Evolutionary conservation across 2,329 filamentous ascomycete species (phyloP).

Genomic region (Monilinia fructicola): DNA sequence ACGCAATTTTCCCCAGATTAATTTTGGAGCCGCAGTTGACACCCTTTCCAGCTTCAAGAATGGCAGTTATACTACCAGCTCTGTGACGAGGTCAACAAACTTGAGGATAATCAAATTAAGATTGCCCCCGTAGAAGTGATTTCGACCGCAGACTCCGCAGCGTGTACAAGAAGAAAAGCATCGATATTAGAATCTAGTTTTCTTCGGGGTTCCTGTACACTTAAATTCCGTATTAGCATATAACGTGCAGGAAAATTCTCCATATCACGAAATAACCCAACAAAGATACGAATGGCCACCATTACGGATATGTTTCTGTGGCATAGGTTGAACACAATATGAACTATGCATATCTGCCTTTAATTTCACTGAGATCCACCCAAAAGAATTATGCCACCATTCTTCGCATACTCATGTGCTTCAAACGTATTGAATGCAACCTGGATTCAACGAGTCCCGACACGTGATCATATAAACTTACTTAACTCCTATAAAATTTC

Average conservation of each 20-base stretch:
- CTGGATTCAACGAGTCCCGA: too few species aligned
- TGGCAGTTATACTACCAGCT: neutral
- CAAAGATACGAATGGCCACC: neutral
- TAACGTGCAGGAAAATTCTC: neutral
- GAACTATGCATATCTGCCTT: neutral
- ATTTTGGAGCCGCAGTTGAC: neutral
- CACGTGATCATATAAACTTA: neutral
- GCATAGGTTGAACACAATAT: neutral
- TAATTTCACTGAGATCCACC: neutral
- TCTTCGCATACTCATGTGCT: neutral
- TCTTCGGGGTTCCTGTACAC: too few species aligned
- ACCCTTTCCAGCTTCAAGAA: neutral
- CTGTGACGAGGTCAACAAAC: neutral
- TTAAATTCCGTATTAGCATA: too few species aligned
- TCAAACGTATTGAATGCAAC: neutral
- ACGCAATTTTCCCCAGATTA: neutral
- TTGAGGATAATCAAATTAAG: neutral
- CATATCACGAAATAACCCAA: neutral
- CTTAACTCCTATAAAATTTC: neutral
- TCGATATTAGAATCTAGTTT: too few species aligned
- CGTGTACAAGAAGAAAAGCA: neutral
- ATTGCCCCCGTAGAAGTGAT: neutral
- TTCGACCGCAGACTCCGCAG: slow-evolving; percentile 1
- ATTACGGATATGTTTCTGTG: neutral
- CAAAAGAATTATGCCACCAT: neutral